Evolutionary conservation across 345 rosid genomes (phyloP).

Genomic region (Citrus australasica): DNA sequence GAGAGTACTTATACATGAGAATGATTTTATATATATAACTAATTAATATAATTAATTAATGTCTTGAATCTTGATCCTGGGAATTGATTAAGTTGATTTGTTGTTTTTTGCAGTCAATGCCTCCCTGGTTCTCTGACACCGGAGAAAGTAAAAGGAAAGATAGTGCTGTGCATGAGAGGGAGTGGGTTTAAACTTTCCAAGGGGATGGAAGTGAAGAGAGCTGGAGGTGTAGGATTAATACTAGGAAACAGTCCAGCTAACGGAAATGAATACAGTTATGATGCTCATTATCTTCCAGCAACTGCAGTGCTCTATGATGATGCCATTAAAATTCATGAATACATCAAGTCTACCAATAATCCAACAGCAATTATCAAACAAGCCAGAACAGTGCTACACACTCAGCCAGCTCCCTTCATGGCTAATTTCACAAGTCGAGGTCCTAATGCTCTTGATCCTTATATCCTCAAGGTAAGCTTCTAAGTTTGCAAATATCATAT

Average conservation of each 20-base stretch:
- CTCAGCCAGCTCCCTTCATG: conserved; percentile 60
- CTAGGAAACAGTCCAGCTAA: conserved; percentile 39
- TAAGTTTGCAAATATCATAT: not conserved
- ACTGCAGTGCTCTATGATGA: conserved; percentile 28
- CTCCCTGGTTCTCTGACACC: conserved; percentile 56
- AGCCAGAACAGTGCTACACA: conserved; percentile 40
- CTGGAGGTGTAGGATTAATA: conserved; percentile 73
- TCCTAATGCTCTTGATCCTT: conserved; percentile 54
- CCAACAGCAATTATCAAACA: conserved; percentile 49
- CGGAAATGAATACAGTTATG: conserved; percentile 32
- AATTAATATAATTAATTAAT: too few species aligned
- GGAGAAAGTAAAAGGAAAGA: conserved; percentile 64
- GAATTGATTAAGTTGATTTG: not conserved
- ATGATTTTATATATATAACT: too few species aligned
- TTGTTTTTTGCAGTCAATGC: conserved; percentile 51
- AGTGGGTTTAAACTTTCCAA: conserved; percentile 47
- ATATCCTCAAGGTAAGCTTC: conserved; percentile 62
- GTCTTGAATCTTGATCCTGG: not conserved
- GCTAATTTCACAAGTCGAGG: conserved; percentile 77
- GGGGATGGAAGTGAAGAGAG: conserved; percentile 78
- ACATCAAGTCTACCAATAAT: conserved; percentile 54
- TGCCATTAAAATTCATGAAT: conserved; percentile 38
- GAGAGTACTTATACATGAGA: too few species aligned
- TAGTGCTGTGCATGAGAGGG: conserved; percentile 78
- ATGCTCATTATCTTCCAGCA: conserved; percentile 64